Evolutionary conservation across 441 rosid species (phyloP).

Genomic region (Francoa sonchifolia): DNA sequence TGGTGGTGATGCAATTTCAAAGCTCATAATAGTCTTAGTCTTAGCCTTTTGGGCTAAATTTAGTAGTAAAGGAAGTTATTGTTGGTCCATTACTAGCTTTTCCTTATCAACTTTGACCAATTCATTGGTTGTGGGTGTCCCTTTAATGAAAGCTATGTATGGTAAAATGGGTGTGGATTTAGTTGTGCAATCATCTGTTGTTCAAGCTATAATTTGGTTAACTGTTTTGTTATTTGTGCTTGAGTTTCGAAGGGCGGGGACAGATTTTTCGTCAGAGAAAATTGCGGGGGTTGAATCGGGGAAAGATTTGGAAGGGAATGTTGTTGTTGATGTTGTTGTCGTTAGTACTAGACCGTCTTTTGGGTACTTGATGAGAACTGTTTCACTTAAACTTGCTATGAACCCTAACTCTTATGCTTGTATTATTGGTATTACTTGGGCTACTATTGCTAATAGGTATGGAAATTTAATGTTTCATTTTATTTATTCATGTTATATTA

Average conservation of each 20-base stretch:
- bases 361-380: slow-evolving; percentile 45
- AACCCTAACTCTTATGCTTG: slow-evolving; percentile 88
- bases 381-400: slow-evolving; percentile 54
- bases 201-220: slow-evolving; percentile 76
- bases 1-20: slow-evolving; percentile 61
- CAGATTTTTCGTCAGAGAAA: slow-evolving; percentile 3
- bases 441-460: slow-evolving; percentile 67
- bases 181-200: slow-evolving; percentile 62
- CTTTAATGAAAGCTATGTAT: slow-evolving; percentile 68
- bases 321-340: background rate
- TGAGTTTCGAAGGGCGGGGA: slow-evolving; percentile 45
- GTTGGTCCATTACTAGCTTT: slow-evolving; percentile 84
- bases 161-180: slow-evolving; percentile 63
- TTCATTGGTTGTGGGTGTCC: slow-evolving; percentile 75
- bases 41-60: slow-evolving; percentile 70
- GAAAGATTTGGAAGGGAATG: slow-evolving; percentile 20
- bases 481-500: background rate
- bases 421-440: slow-evolving; percentile 73
- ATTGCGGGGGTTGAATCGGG: no score
- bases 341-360: slow-evolving; percentile 25
- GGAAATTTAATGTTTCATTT: background rate
- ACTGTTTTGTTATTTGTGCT: slow-evolving; percentile 50
- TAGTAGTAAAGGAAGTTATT: slow-evolving; percentile 56
- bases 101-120: slow-evolving; percentile 70
- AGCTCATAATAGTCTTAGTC: slow-evolving; percentile 44